A percentile compares a stretch with the other conserved stretches of the same genome.
Evolutionary conservation across 139 green algal species (phyloP).

Genomic region (Edaphochlamys debaryana): DNA sequence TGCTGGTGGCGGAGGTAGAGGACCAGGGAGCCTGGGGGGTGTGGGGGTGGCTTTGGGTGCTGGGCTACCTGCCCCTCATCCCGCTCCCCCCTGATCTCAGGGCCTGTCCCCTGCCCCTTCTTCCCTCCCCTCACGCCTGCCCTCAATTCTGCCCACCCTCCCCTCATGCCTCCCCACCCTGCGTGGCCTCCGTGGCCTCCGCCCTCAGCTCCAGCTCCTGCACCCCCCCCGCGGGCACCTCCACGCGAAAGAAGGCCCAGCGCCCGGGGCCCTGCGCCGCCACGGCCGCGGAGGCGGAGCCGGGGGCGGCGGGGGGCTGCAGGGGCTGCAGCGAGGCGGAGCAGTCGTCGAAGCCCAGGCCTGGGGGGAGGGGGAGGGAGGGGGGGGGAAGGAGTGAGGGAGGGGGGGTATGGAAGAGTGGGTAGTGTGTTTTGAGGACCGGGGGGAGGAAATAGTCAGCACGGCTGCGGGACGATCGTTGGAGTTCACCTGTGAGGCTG

Average conservation of each 20-base stretch:
- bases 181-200: background rate
- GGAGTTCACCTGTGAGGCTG: too few relatives aligned
- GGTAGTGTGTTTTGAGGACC: background rate
- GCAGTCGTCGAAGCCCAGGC: conserved; percentile 42
- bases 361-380: background rate
- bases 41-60: too few relatives aligned
- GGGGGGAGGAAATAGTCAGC: too few relatives aligned
- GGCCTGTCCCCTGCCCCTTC: too few relatives aligned
- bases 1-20: conserved; percentile 12
- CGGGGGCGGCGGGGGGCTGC: background rate
- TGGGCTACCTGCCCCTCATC: too few relatives aligned
- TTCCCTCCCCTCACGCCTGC: too few relatives aligned
- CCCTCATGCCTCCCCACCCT: too few relatives aligned
- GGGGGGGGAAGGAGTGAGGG: background rate
- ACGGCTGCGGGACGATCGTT: too few relatives aligned
- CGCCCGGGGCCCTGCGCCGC: background rate
- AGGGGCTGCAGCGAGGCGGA: conserved; percentile 20
- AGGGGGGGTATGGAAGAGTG: background rate
- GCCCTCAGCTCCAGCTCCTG: background rate
- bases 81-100: too few relatives aligned
- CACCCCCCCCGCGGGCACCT: background rate
- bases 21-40: conserved; percentile 13
- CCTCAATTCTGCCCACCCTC: too few relatives aligned
- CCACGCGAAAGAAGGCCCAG: conserved; percentile 14
- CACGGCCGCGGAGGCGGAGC: background rate